These are phyloP conservation scores for Aspergillus melleus DNA, from an alignment of 2,329 filamentous ascomycete genomes.

Conservation along the genomic window DNA sequence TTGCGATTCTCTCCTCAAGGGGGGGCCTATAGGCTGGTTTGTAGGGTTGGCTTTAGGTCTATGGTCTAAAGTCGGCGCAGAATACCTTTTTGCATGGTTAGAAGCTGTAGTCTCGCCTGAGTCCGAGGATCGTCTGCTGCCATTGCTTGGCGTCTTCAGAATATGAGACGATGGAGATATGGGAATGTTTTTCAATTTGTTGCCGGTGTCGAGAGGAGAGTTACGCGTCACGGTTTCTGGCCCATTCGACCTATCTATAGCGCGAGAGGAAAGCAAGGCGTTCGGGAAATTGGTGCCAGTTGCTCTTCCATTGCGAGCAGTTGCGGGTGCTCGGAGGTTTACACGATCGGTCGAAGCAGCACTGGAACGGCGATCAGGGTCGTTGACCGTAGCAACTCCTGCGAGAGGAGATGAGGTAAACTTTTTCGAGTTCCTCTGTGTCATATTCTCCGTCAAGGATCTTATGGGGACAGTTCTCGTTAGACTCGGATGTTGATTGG, in stretches of 20 bases:
- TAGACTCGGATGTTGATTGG: not conserved
- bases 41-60: not conserved
- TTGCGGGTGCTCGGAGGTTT: not conserved
- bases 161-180: not conserved
- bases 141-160: not conserved
- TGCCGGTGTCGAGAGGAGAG: not conserved
- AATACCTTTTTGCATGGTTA: not conserved
- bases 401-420: slow-evolving; percentile 37
- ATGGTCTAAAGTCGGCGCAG: not conserved
- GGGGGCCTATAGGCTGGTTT: not conserved
- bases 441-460: not conserved
- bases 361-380: not conserved
- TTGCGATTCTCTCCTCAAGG: not conserved
- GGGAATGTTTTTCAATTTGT: not conserved
- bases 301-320: not conserved
- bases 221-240: not conserved
- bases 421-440: slow-evolving; percentile 17
- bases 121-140: not conserved
- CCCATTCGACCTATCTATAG: not conserved
- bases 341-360: not conserved
- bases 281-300: not conserved
- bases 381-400: slow-evolving; percentile 22
- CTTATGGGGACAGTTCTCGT: not conserved
- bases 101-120: not conserved
- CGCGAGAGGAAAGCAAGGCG: not conserved